Percentiles rank a stretch among this genome's conserved stretches.
Conservation (phyloP, 441 rosid species). For the Croton setiger region DNA sequence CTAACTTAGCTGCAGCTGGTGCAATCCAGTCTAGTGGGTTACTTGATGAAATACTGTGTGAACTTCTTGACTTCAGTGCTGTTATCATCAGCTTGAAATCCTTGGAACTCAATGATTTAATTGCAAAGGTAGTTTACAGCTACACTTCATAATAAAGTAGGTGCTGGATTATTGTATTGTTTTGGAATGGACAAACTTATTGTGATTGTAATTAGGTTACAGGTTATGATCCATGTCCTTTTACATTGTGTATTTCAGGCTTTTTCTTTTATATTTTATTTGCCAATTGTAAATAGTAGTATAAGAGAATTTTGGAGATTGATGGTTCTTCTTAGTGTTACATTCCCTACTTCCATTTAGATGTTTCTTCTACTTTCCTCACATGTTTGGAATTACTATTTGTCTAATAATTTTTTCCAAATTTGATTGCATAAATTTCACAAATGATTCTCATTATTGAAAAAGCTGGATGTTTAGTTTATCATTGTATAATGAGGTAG, state of each 20-base stretch:
- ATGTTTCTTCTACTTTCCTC: neutral
- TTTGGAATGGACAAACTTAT: neutral
- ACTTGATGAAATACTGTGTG: slow-evolving; percentile 61
- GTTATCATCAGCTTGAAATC: slow-evolving; percentile 57
- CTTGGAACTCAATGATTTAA: slow-evolving; percentile 51
- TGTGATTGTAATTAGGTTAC: neutral
- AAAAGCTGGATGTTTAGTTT: neutral
- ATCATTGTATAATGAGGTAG: neutral
- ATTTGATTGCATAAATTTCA: neutral
- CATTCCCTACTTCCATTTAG: neutral
- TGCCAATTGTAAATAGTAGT: neutral
- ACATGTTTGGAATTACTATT: neutral
- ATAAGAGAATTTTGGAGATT: slow-evolving; percentile 1
- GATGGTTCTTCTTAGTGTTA: neutral
- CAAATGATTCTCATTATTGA: slow-evolving; percentile 1
- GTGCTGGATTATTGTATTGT: neutral
- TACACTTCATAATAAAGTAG: neutral
- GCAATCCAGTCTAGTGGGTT: slow-evolving; percentile 52
- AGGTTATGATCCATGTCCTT: neutral
- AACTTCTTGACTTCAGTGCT: slow-evolving; percentile 64
- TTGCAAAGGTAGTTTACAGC: slow-evolving; percentile 64
- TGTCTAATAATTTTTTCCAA: neutral
- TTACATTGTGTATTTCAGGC: neutral
- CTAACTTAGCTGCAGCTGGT: slow-evolving; percentile 81
- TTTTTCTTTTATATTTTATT: slow-evolving; percentile 1